These are phyloP conservation scores for Trifolium pratense DNA, from an alignment of 306 rosid species.

Conservation along the genomic window DNA sequence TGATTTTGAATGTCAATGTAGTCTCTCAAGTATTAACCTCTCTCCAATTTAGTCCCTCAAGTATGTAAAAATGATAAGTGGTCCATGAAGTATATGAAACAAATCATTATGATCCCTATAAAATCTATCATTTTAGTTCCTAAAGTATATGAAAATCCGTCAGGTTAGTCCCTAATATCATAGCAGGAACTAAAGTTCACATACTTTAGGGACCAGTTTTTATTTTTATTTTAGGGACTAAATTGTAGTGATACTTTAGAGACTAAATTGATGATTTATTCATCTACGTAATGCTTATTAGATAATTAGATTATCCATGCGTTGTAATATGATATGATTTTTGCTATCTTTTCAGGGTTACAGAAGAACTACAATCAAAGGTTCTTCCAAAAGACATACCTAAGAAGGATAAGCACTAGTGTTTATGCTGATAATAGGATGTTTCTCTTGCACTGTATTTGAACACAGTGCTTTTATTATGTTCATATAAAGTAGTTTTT, in stretches of 20 bases:
- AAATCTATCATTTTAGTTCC: too few relatives aligned
- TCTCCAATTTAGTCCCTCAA: not conserved
- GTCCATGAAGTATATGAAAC: not conserved
- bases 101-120: not conserved
- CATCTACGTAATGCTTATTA: not conserved
- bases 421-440: slow-evolving; percentile 17
- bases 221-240: too few relatives aligned
- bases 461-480: slow-evolving; percentile 1
- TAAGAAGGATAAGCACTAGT: slow-evolving; percentile 53
- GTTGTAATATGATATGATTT: slow-evolving; percentile 18
- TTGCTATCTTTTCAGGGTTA: slow-evolving; percentile 43
- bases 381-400: slow-evolving; percentile 48
- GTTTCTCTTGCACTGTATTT: slow-evolving; percentile 18
- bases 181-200: too few relatives aligned
- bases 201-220: not conserved
- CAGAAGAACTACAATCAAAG: slow-evolving; percentile 55
- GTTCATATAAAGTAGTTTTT: slow-evolving; percentile 27
- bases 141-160: too few relatives aligned
- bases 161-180: too few relatives aligned
- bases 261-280: too few relatives aligned
- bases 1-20: not conserved
- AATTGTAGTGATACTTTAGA: too few relatives aligned
- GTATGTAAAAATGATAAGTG: too few relatives aligned
- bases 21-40: not conserved
- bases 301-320: slow-evolving; percentile 10